These are phyloP conservation scores for Pseudocercospora ulei DNA, from an alignment of 2,329 filamentous ascomycete species.

Conservation along the genomic window DNA sequence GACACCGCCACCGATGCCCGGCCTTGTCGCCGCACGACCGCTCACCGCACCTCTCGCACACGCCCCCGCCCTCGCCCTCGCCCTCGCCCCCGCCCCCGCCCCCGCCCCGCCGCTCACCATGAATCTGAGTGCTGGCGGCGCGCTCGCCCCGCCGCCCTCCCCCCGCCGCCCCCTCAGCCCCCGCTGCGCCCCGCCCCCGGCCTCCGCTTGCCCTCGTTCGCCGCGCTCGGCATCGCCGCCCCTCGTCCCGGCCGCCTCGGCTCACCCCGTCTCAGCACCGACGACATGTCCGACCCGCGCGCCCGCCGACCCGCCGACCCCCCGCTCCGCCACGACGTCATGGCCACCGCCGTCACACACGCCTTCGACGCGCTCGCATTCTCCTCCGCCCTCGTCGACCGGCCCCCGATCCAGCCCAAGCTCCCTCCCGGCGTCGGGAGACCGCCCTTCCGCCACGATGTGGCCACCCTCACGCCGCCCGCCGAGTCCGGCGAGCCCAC, in stretches of 20 bases:
- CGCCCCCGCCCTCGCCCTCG: constrained; percentile 9
- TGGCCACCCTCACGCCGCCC: constrained; percentile 42
- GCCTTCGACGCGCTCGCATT: constrained; percentile 13
- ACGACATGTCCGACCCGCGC: neutral
- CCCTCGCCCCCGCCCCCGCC: constrained; percentile 23
- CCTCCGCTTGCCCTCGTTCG: constrained; percentile 47
- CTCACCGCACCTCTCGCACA: constrained; percentile 24
- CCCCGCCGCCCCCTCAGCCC: constrained; percentile 11
- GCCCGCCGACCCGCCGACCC: constrained; percentile 7
- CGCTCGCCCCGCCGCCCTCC: constrained; percentile 24
- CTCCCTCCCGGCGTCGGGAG: constrained; percentile 26
- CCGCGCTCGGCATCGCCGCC: constrained; percentile 44
- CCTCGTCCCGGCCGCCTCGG: constrained; percentile 39
- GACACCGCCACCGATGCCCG: constrained; percentile 18
- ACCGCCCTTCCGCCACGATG: constrained; percentile 29
- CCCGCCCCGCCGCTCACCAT: constrained; percentile 17
- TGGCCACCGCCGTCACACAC: constrained; percentile 11
- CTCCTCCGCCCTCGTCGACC: constrained; percentile 4
- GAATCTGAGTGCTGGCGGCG: constrained; percentile 27
- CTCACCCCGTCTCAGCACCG: constrained; percentile 22
- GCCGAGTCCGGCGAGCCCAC: constrained; percentile 37
- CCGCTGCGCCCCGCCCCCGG: constrained; percentile 28
- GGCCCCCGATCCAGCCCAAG: constrained; percentile 10
- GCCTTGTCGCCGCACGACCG: constrained; percentile 10
- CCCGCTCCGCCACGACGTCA: neutral